Evolutionary conservation across 805 yeast species (phyloP).

Genomic region (Candida odintsovae): DNA sequence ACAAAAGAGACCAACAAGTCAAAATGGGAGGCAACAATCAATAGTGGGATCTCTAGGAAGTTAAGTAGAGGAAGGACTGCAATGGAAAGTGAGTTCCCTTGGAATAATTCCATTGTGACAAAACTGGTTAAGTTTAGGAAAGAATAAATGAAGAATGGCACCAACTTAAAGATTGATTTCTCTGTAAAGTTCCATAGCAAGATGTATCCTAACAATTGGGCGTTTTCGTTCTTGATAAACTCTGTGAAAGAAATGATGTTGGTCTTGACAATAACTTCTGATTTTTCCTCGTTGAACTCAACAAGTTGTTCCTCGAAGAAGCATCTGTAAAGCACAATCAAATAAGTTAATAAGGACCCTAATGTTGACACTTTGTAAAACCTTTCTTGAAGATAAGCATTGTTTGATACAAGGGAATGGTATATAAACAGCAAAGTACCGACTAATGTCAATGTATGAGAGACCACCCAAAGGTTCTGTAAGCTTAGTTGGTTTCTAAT

Average conservation of each 20-base stretch:
- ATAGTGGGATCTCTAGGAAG: slow-evolving; percentile 32
- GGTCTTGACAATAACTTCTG: slow-evolving; percentile 10
- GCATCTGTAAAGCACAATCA: slow-evolving; percentile 21
- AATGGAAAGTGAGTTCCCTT: slow-evolving; percentile 25
- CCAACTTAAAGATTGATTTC: slow-evolving; percentile 27
- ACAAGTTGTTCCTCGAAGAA: slow-evolving; percentile 14
- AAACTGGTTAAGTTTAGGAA: slow-evolving; percentile 32
- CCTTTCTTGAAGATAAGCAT: background rate
- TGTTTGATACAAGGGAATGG: background rate
- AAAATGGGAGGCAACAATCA: slow-evolving; percentile 32
- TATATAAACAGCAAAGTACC: slow-evolving; percentile 11
- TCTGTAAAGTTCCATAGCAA: slow-evolving; percentile 33
- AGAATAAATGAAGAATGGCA: slow-evolving; percentile 38
- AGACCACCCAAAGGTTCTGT: slow-evolving; percentile 20
- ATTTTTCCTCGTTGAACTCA: slow-evolving; percentile 7
- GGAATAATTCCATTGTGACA: slow-evolving; percentile 28
- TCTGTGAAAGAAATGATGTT: slow-evolving; percentile 26
- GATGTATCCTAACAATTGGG: slow-evolving; percentile 32
- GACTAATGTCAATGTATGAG: slow-evolving; percentile 18
- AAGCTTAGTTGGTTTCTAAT: slow-evolving; percentile 8
- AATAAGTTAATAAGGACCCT: slow-evolving; percentile 19
- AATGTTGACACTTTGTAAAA: slow-evolving; percentile 14
- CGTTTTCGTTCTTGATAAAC: slow-evolving; percentile 35
- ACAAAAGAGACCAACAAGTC: slow-evolving; percentile 30
- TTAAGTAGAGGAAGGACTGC: slow-evolving; percentile 33